These are phyloP conservation scores for Hemisphaericaspora subhashii DNA, from an alignment of 1,139 yeast species.

Conservation along the genomic window DNA sequence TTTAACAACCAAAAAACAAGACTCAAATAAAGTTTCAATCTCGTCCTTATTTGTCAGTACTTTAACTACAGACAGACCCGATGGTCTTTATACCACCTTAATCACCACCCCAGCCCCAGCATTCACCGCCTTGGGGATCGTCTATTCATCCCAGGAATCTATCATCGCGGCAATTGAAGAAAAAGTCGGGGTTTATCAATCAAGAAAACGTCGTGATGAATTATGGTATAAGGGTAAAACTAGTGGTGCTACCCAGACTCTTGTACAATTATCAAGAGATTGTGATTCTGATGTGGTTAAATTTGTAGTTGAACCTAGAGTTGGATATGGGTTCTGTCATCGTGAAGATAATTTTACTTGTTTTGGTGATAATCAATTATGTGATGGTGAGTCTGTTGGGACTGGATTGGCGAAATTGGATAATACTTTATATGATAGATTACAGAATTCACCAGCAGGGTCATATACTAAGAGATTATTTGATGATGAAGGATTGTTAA, in stretches of 20 bases:
- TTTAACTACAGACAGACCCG: slow-evolving; percentile 78
- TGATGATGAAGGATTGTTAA: slow-evolving; percentile 68
- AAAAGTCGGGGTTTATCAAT: slow-evolving; percentile 88
- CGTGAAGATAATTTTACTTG: slow-evolving; percentile 71
- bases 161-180: slow-evolving; percentile 79
- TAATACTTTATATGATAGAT: slow-evolving; percentile 55
- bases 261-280: slow-evolving; percentile 67
- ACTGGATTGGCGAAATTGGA: slow-evolving; percentile 68
- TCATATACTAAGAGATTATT: slow-evolving; percentile 90
- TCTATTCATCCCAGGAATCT: slow-evolving; percentile 83
- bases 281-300: slow-evolving; percentile 92
- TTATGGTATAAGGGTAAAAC: slow-evolving; percentile 96
- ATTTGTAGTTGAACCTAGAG: slow-evolving; percentile 74
- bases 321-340: slow-evolving; percentile 92
- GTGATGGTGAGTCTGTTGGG: slow-evolving; percentile 46
- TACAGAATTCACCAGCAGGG: slow-evolving; percentile 74
- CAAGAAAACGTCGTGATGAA: slow-evolving; percentile 77
- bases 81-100: slow-evolving; percentile 81
- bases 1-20: slow-evolving; percentile 44
- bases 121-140: slow-evolving; percentile 74
- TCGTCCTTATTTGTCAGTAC: slow-evolving; percentile 55
- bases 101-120: slow-evolving; percentile 65
- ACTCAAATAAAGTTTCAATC: slow-evolving; percentile 39
- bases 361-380: slow-evolving; percentile 51
- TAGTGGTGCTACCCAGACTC: slow-evolving; percentile 87